Base-by-base conservation (phyloP, 1,284 basidiomycete species). In the Fistulina hepatica region DNA sequence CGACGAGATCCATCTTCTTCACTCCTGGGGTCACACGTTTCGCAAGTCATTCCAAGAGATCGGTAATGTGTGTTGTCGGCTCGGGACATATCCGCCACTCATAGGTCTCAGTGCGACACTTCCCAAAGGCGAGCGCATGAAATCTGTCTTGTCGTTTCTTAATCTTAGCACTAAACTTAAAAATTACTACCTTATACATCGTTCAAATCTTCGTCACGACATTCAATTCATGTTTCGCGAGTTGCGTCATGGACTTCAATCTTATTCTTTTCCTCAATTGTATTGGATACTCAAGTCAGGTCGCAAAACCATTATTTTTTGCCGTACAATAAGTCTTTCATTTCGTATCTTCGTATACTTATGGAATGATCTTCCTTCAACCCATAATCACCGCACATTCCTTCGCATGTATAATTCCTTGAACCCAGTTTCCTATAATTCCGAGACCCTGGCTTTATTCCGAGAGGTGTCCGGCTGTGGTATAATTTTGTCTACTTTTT, bases 301-400 rank as follows among this genome's bases (percentile, higher is more conserved):
- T 2, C 25, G 45, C 27, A 56, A 54, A 23, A 51, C 43, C 4
- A 21, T 57, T 11, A 50, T 60, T 1, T 60, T 58, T 32, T 50
- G 53, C 40, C 34, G 26, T 20, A 51, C 52, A 1, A 57, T 57
- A 26, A 24, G 41, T 73, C 77, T 42, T 78, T n/a, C n/a, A n/a
- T n/a, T n/a, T n/a, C n/a, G n/a, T n/a, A n/a, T n/a, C n/a, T n/a
- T n/a, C n/a, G n/a, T n/a, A n/a, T n/a, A n/a, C n/a, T n/a, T n/a
- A n/a, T n/a, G n/a, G n/a, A n/a, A n/a, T n/a, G n/a, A n/a, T n/a
- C n/a, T n/a, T n/a, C n/a, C n/a, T n/a, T n/a, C n/a, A n/a, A n/a
- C n/a, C n/a, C n/a, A n/a, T n/a, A n/a, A n/a, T n/a, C n/a, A n/a
- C n/a, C n/a, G n/a, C n/a, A n/a, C n/a, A n/a, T n/a, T n/a, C n/a